Percentiles rank a stretch among this genome's conserved stretches.
These are phyloP conservation scores for Blastocystis sp. DNA, from an alignment of 352 stramenopile genomes.

Conservation along the genomic window DNA sequence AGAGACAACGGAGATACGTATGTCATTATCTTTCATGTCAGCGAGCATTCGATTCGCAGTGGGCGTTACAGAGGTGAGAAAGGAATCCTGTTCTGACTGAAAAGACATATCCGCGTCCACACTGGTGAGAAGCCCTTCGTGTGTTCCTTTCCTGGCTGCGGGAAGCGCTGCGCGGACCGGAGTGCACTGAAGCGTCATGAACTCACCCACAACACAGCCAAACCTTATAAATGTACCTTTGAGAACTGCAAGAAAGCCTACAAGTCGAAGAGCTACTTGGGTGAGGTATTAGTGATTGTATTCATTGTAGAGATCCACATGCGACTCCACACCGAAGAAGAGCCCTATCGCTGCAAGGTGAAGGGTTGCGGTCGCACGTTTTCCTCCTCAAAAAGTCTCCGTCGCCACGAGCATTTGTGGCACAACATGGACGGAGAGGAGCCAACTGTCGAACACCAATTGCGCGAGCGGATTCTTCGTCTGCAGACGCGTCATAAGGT, in stretches of 20 bases:
- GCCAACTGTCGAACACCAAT: neutral
- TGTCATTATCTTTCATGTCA: slow-evolving; percentile 33
- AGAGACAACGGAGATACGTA: slow-evolving; percentile 9
- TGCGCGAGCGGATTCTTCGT: slow-evolving; percentile 39
- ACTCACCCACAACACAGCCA: slow-evolving; percentile 56
- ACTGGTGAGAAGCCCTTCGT: slow-evolving; percentile 53
- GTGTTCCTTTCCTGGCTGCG: slow-evolving; percentile 49
- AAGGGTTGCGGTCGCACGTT: slow-evolving; percentile 45
- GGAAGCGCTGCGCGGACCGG: slow-evolving; percentile 57
- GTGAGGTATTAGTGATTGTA: neutral
- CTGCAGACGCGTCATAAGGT: slow-evolving; percentile 32
- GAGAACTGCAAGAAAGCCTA: slow-evolving; percentile 58
- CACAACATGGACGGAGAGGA: slow-evolving; percentile 35
- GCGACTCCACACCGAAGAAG: slow-evolving; percentile 46
- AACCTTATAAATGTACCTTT: slow-evolving; percentile 58
- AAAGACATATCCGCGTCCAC: slow-evolving; percentile 51
- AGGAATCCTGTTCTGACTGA: neutral
- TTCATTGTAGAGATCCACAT: slow-evolving; percentile 32
- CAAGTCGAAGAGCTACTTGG: slow-evolving; percentile 59
- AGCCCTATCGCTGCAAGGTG: slow-evolving; percentile 24
- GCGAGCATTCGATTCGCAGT: slow-evolving; percentile 45
- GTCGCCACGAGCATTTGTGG: slow-evolving; percentile 32
- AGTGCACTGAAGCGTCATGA: slow-evolving; percentile 59
- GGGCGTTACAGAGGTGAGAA: slow-evolving; percentile 8
- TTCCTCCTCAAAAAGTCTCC: slow-evolving; percentile 45